Evolutionary conservation across 2,329 filamentous ascomycete genomes (phyloP).

Genomic region (Botryotinia globosa): DNA sequence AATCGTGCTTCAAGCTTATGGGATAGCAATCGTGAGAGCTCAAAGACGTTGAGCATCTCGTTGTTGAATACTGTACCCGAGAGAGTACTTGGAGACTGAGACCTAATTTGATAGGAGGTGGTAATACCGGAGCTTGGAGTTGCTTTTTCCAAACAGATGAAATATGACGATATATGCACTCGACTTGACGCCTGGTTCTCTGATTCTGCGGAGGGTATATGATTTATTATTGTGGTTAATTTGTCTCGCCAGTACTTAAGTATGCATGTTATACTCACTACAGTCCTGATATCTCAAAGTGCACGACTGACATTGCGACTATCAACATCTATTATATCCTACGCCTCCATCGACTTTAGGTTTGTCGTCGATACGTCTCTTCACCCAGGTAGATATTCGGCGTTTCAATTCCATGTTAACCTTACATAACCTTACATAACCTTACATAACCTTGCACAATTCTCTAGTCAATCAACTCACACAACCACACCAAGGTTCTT

Average conservation of each 20-base stretch:
- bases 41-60: neutral
- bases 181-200: neutral
- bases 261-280: neutral
- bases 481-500: neutral
- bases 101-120: neutral
- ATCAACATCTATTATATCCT: neutral
- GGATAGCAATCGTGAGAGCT: neutral
- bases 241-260: accelerated
- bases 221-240: neutral
- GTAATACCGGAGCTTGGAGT: neutral
- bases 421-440: no score
- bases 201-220: neutral
- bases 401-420: neutral
- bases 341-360: neutral
- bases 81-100: neutral
- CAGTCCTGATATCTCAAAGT: neutral
- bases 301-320: neutral
- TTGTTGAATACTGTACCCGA: neutral
- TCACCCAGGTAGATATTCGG: neutral
- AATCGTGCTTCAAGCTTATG: no score
- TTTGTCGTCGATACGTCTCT: neutral
- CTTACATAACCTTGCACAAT: neutral
- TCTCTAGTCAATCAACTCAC: neutral
- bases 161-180: no score
- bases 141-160: neutral